Evolutionary conservation across 495 filamentous ascomycete species (phyloP), one percentile per base, ranked within the genome.

Genomic region (Podospora pseudoanserina): DNA sequence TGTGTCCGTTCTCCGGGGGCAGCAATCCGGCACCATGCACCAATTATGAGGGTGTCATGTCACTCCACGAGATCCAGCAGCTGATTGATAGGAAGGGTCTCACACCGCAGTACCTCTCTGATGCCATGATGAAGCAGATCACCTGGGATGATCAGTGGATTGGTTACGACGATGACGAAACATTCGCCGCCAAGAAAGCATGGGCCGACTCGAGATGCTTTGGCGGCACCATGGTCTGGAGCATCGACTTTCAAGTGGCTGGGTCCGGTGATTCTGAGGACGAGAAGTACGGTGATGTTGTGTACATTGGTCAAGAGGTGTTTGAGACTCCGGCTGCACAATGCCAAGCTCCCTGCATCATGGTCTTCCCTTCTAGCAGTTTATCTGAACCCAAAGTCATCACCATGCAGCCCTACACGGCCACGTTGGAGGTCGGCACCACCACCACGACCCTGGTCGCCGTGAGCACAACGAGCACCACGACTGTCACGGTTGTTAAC

Each of bases 211-310:
- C 60, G 28, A 62, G 27, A 0, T 76, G 78, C 63, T 74, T 81
- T 32, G 78, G 73, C 1, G 80, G 80, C 49, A 80, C 71, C 16
- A 75, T 77, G 68, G 69, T 73, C 27, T 82, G 79, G 80, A 71
- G 69, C 23, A 62, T 80, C 60, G 80, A 82, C 67, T 71, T 80
- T 49, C 54, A 28, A 57, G 4, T 57, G 9, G 69, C 27, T 58
- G 0, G 54, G 5, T 23, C 19, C 19, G 18, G 54, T 57, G 54
- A 57, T 57, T 39, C 61, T 9, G 61, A 49, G 11, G 71, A 63
- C 0, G 30, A 64, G 4, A 67, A 68, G 39, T 26, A 70, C 9
- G 56, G 55, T 26, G 58, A 72, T 6, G 53, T 70, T 30, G 65
- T 72, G 5, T 68, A 60, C 19, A 56, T 72, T 7, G 70, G 55